A percentile compares a stretch with the other conserved stretches of the same genome.
Conservation (phyloP, 2,329 filamentous ascomycete genomes). For the Biscogniauxia marginata region DNA sequence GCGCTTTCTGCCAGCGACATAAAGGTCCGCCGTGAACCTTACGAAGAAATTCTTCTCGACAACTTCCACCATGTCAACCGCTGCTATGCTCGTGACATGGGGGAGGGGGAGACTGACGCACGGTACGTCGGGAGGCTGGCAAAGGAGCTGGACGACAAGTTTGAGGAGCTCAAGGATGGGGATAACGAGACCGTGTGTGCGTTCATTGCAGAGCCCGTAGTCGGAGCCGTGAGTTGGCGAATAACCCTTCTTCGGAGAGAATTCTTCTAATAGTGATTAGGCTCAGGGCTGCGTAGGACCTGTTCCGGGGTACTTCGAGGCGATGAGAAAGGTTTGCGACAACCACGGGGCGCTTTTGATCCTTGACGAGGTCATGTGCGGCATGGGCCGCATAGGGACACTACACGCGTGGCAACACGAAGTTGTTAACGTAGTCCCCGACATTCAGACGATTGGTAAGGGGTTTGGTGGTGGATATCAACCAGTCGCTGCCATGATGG, state of each 20-base stretch:
- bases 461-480: not conserved
- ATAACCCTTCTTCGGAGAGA: constrained; percentile 33
- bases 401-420: constrained; percentile 65
- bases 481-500: not conserved
- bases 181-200: not conserved
- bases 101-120: not conserved
- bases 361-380: constrained; percentile 67
- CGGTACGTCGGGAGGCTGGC: not conserved
- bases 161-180: not conserved
- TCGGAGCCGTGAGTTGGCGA: not conserved
- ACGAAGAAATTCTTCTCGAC: not conserved
- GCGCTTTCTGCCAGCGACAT: constrained; percentile 39
- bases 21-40: not conserved
- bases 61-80: not conserved
- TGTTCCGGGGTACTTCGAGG: not conserved
- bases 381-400: constrained; percentile 60
- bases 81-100: not conserved
- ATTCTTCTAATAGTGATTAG: not conserved
- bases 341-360: constrained; percentile 55
- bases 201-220: not conserved
- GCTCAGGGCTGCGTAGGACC: constrained; percentile 48
- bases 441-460: constrained; percentile 43
- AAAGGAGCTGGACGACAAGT: not conserved
- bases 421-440: constrained; percentile 45
- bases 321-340: constrained; percentile 43